A percentile compares a stretch with the other conserved stretches of the same genome.
These are phyloP conservation scores for Volvox reticuliferus DNA, from an alignment of 139 green algal species.

Conservation along the genomic window DNA sequence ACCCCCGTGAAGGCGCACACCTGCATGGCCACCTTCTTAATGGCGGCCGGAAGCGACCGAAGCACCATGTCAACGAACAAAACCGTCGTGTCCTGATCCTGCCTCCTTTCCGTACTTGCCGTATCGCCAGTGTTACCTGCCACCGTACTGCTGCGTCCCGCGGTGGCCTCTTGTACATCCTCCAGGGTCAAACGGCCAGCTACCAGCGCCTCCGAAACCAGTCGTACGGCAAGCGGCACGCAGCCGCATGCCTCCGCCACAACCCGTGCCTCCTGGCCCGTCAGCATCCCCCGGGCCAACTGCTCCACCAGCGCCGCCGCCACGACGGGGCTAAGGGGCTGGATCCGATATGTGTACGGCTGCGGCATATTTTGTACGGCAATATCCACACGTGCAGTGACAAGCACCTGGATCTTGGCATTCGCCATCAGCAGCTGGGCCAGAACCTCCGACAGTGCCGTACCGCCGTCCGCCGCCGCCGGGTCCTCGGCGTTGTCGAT, in stretches of 20 bases:
- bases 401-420: background rate
- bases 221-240: constrained; percentile 11
- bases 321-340: background rate
- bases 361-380: background rate
- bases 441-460: background rate
- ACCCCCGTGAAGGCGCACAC: background rate
- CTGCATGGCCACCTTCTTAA: constrained; percentile 4
- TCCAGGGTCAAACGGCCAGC: constrained; percentile 1
- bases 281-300: background rate
- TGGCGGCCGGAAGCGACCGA: background rate
- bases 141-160: background rate
- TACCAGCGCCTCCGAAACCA: constrained; percentile 31
- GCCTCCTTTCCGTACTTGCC: background rate
- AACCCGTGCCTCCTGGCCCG: background rate
- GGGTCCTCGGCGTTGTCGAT: constrained; percentile 37
- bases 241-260: constrained; percentile 21
- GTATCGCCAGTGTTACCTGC: background rate
- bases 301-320: background rate
- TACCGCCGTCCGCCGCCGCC: background rate
- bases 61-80: constrained; percentile 3
- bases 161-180: background rate
- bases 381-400: constrained; percentile 13
- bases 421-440: background rate
- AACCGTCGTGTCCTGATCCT: background rate
- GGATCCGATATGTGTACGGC: background rate